phyloP scores from a whole-genome alignment of 2,329 filamentous ascomycete genomes.

The Ceratocystis albifundus region DNA sequence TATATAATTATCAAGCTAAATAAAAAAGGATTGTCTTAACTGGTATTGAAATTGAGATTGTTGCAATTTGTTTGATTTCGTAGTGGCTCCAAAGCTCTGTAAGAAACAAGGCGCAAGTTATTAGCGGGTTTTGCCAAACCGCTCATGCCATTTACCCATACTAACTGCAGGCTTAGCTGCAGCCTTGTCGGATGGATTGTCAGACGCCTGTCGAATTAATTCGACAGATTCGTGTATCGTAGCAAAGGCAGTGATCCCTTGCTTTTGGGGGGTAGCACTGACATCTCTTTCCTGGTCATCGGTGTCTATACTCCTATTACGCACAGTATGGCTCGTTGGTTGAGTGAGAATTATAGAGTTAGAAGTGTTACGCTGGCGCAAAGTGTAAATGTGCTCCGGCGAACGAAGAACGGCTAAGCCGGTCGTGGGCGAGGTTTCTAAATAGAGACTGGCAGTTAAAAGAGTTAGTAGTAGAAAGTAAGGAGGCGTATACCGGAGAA shows the following conservation, averaged over 20 bases:
- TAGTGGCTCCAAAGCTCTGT: neutral
- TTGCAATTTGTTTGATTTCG: neutral
- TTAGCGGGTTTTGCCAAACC: slow-evolving; percentile 40
- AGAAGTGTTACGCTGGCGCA: slow-evolving; percentile 56
- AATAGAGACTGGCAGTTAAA: slow-evolving; percentile 33
- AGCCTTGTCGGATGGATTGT: slow-evolving; percentile 24
- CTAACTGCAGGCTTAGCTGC: slow-evolving; percentile 27
- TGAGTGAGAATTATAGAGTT: slow-evolving; percentile 46
- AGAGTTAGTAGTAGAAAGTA: neutral
- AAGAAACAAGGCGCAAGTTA: neutral
- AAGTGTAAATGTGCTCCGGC: slow-evolving; percentile 42
- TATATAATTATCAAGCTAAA: neutral
- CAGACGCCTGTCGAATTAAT: slow-evolving; percentile 37
- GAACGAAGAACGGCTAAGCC: slow-evolving; percentile 41
- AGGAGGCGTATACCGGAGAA: no score
- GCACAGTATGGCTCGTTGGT: slow-evolving; percentile 23
- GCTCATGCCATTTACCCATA: slow-evolving; percentile 50
- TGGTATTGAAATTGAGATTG: neutral
- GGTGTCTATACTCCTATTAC: neutral
- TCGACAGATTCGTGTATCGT: slow-evolving; percentile 53
- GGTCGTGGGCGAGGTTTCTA: slow-evolving; percentile 40
- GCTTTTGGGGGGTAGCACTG: neutral
- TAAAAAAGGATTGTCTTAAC: neutral
- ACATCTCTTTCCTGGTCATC: neutral
- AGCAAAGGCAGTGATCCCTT: slow-evolving; percentile 33